Percentiles rank a stretch among this genome's conserved stretches.
Conservation (phyloP, 1,284 basidiomycete genomes). For the Heimioporus punctisporus region DNA sequence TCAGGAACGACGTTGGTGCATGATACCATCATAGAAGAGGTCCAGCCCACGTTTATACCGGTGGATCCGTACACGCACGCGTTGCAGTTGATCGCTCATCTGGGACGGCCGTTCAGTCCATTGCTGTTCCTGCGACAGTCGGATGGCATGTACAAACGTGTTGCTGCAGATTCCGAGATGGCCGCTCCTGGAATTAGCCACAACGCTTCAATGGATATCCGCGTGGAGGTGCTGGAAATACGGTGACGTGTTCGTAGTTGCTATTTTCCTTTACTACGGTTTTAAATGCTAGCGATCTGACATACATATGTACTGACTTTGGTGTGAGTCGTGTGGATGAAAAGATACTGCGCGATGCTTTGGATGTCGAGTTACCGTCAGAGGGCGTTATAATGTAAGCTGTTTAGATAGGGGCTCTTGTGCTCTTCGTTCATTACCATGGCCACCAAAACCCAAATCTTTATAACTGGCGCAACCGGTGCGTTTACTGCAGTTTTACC, state of each 20-base stretch:
- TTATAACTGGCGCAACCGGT: constrained; percentile 31
- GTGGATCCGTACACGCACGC: not conserved
- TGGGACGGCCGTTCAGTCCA: not conserved
- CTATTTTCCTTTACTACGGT: too few relatives aligned
- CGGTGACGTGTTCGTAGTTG: too few relatives aligned
- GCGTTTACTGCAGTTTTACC: not conserved
- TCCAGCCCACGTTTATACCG: not conserved
- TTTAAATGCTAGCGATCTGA: too few relatives aligned
- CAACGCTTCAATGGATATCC: not conserved
- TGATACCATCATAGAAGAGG: not conserved
- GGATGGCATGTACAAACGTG: not conserved
- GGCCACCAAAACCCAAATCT: constrained; percentile 23
- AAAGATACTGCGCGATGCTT: too few relatives aligned
- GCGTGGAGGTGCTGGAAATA: not conserved
- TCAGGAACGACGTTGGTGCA: not conserved
- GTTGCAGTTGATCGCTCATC: not conserved
- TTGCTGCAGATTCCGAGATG: not conserved
- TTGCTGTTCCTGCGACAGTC: not conserved
- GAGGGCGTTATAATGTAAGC: too few relatives aligned
- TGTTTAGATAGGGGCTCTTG: too few relatives aligned
- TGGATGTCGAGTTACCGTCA: too few relatives aligned
- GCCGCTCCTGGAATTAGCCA: not conserved
- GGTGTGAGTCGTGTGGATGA: too few relatives aligned
- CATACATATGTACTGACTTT: too few relatives aligned
- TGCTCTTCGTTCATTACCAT: too few relatives aligned